These are phyloP conservation scores for Oidiodendron maius DNA, from an alignment of 495 filamentous ascomycete species.

Conservation along the genomic window DNA sequence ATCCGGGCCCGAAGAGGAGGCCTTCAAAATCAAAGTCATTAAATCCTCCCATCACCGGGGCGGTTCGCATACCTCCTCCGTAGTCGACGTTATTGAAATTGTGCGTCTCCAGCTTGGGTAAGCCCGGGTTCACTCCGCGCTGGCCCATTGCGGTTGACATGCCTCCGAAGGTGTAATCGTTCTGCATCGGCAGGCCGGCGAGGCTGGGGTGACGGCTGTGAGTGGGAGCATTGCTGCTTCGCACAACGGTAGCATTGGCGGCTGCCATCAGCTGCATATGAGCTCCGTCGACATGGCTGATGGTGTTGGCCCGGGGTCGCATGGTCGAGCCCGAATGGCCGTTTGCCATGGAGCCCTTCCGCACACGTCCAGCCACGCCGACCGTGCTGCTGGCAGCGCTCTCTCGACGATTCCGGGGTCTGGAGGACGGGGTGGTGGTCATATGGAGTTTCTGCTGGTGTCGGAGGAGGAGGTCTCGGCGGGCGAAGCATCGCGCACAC, in stretches of 20 bases:
- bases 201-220: constrained; percentile 64
- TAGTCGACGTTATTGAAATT: constrained; percentile 57
- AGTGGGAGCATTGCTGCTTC: constrained; percentile 24
- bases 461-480: constrained; percentile 83
- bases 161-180: constrained; percentile 59
- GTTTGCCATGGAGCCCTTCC: constrained; percentile 86
- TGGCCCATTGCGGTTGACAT: constrained; percentile 64
- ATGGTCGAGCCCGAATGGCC: constrained; percentile 48
- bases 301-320: constrained; percentile 92
- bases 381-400: constrained; percentile 76
- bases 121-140: constrained; percentile 51
- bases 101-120: constrained; percentile 82
- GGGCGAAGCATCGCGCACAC: constrained; percentile 90
- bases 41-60: constrained; percentile 67
- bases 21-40: constrained; percentile 72
- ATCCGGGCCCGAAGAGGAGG: constrained; percentile 58
- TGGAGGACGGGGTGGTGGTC: constrained; percentile 86
- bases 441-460: constrained; percentile 99
- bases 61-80: constrained; percentile 66
- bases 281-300: constrained; percentile 83
- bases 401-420: constrained; percentile 78
- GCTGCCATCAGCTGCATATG: constrained; percentile 66
- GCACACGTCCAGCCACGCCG: constrained; percentile 61
- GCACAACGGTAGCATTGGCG: constrained; percentile 42
- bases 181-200: constrained; percentile 56